phyloP scores from a whole-genome alignment of 352 stramenopile genomes.

The Globisporangium ultimum region DNA sequence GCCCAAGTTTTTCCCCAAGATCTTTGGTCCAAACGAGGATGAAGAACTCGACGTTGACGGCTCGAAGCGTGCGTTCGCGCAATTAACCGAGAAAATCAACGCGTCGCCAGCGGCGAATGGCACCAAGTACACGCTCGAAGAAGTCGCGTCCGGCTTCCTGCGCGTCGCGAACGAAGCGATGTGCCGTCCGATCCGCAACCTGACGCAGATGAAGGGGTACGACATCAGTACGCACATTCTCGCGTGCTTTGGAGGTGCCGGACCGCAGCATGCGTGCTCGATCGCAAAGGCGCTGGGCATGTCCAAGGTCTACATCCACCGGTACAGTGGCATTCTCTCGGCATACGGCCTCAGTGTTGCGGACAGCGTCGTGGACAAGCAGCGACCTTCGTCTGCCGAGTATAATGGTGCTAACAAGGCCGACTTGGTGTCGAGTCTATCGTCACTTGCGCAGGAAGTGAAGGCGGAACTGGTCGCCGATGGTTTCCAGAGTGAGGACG shows the following conservation, averaged over 20 bases:
- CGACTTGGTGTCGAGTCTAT: constrained; percentile 40
- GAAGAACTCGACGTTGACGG: constrained; percentile 95
- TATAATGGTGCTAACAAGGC: constrained; percentile 58
- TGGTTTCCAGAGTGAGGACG: constrained; percentile 87
- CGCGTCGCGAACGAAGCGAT: constrained; percentile 99
- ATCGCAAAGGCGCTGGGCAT: constrained; percentile 97
- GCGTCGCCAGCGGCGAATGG: constrained; percentile 47
- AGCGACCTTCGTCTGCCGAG: constrained; percentile 82
- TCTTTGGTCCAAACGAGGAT: constrained; percentile 98
- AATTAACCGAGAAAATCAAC: constrained; percentile 89
- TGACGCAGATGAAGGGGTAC: constrained; percentile 98
- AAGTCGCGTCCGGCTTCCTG: constrained; percentile 98
- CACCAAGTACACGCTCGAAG: constrained; percentile 82
- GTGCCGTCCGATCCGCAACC: constrained; percentile 98
- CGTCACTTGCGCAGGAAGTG: constrained; percentile 53
- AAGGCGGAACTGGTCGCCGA: constrained; percentile 70
- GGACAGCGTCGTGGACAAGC: constrained; percentile 97
- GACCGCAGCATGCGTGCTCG: constrained; percentile 97
- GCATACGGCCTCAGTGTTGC: constrained; percentile 97
- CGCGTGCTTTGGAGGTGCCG: constrained; percentile 98
- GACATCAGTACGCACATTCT: constrained; percentile 96
- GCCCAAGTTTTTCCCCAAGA: constrained; percentile 96
- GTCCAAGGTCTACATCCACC: constrained; percentile 96
- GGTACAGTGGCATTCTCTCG: constrained; percentile 98
- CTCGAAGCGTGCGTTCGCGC: constrained; percentile 90